Evolutionary conservation across 2,329 filamentous ascomycete species (phyloP).

Genomic region (Apiospora arundinis): DNA sequence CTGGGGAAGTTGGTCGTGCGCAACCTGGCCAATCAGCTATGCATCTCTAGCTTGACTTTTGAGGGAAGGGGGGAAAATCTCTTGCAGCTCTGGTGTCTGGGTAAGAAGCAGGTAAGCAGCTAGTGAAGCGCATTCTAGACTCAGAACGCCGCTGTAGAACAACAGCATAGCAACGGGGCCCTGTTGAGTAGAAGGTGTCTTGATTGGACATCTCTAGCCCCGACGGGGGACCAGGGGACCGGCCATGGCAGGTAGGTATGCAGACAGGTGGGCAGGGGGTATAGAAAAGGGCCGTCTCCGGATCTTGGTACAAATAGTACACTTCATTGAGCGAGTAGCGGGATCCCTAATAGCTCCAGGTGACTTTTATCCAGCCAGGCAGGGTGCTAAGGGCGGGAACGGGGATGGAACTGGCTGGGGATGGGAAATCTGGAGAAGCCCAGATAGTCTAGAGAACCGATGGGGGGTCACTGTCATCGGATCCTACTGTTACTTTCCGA

Average conservation of each 20-base stretch:
- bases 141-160: conserved; percentile 6
- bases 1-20: conserved; percentile 1
- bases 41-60: not conserved
- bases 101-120: not conserved
- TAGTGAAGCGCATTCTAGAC: conserved; percentile 14
- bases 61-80: not conserved
- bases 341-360: conserved; percentile 1
- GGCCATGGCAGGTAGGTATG: not conserved
- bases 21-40: not conserved
- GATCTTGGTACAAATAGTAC: conserved; percentile 1
- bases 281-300: conserved; percentile 20
- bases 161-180: not conserved
- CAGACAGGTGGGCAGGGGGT: not conserved
- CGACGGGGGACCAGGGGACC: not conserved
- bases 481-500: not conserved
- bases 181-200: not conserved
- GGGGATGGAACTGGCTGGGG: not conserved
- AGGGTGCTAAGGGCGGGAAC: not conserved
- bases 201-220: conserved; percentile 1
- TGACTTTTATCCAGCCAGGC: not conserved
- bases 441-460: not conserved
- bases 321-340: not conserved
- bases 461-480: not conserved
- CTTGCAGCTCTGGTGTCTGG: not conserved
- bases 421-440: not conserved